Conservation (phyloP, 805 yeast species). For the Pichia scutulata region DNA sequence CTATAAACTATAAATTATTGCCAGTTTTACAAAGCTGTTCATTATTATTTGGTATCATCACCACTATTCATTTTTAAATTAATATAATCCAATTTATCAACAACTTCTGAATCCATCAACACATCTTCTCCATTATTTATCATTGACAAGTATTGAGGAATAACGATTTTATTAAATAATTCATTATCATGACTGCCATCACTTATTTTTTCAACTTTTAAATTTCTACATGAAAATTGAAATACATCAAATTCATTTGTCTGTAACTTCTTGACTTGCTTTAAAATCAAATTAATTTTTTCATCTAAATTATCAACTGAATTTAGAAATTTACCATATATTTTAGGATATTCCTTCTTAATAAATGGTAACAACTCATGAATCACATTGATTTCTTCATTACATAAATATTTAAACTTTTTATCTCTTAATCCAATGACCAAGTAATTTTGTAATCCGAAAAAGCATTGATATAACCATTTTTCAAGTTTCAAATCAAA, state of each 20-base stretch:
- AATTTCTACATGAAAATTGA: not conserved
- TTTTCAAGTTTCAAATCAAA: conserved; percentile 4
- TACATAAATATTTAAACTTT: not conserved
- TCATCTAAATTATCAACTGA: not conserved
- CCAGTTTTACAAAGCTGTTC: too few relatives aligned
- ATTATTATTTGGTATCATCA: too few relatives aligned
- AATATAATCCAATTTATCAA: not conserved
- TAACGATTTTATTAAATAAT: not conserved
- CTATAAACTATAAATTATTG: too few relatives aligned
- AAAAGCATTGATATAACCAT: conserved; percentile 12
- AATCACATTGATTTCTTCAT: conserved; percentile 3
- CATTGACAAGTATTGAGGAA: conserved; percentile 1
- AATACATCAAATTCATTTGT: conserved; percentile 2
- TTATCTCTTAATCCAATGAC: conserved; percentile 12
- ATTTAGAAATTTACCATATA: conserved; percentile 2
- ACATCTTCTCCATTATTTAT: not conserved
- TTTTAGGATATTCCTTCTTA: not conserved
- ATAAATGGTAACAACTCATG: conserved; percentile 10
- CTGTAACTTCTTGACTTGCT: not conserved
- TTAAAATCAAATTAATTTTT: not conserved
- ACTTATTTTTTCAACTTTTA: not conserved
- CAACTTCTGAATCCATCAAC: not conserved
- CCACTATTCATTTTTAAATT: not conserved
- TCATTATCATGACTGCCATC: not conserved
- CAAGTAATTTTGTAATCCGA: conserved; percentile 9